A percentile compares a stretch with the other conserved stretches of the same genome.
Conservation (phyloP, 305 asterid genomes). For the Rubia peregrina region DNA sequence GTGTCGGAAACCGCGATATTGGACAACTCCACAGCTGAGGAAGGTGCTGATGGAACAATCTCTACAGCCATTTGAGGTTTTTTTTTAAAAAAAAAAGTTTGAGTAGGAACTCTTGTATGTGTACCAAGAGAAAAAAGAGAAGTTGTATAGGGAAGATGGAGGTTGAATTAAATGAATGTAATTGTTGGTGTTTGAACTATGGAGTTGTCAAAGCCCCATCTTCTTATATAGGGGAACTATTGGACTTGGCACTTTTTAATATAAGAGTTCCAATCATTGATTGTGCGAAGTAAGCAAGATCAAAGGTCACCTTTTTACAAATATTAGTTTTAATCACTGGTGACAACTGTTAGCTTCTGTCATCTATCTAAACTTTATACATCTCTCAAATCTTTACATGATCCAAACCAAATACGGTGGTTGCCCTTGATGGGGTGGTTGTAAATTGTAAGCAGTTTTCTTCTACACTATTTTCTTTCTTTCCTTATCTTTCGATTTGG, state of each 20-base stretch:
- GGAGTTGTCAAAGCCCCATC: slow-evolving; percentile 27
- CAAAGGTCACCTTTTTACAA: slow-evolving; percentile 33
- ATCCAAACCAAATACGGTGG: slow-evolving; percentile 67
- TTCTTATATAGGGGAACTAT: slow-evolving; percentile 28
- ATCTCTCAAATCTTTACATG: slow-evolving; percentile 52
- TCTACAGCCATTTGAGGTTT: slow-evolving; percentile 41
- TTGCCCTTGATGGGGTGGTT: slow-evolving; percentile 32
- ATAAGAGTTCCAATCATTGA: slow-evolving; percentile 49
- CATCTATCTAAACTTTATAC: slow-evolving; percentile 33
- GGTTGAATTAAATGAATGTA: background rate
- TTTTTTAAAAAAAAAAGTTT: no score
- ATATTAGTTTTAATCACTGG: slow-evolving; percentile 31
- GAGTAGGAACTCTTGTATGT: background rate
- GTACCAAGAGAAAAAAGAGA: background rate
- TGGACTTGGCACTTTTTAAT: slow-evolving; percentile 9
- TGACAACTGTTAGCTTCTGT: slow-evolving; percentile 71
- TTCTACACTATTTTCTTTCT: background rate
- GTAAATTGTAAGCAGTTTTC: background rate
- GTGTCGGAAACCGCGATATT: slow-evolving; percentile 59
- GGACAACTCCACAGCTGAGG: slow-evolving; percentile 36
- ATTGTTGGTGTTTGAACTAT: slow-evolving; percentile 30
- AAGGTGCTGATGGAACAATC: slow-evolving; percentile 21
- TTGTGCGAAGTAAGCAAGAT: slow-evolving; percentile 44
- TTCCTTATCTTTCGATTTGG: background rate
- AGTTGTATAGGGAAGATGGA: background rate